A percentile compares a stretch with the other conserved stretches of the same genome.
phyloP scores from a whole-genome alignment of 805 yeast genomes.

The Isabelozyma pseudorhagii region DNA sequence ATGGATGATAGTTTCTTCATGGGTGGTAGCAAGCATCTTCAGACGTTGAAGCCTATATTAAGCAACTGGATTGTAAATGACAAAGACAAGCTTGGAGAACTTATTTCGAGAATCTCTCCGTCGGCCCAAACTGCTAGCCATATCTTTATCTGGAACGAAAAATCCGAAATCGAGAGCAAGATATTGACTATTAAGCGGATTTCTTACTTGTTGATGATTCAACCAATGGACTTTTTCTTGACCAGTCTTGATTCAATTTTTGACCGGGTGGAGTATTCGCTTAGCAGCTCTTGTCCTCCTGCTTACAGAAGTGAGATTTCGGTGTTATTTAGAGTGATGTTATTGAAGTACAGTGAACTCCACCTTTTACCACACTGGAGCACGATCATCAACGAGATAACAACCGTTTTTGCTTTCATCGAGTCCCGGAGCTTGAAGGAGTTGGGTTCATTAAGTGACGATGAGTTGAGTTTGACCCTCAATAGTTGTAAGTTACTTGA shows the following conservation, averaged over 20 bases:
- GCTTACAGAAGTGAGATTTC: slow-evolving; percentile 44
- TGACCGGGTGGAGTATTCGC: slow-evolving; percentile 31
- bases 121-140: slow-evolving; percentile 48
- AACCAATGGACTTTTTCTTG: slow-evolving; percentile 56
- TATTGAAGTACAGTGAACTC: slow-evolving; percentile 57
- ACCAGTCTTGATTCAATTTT: slow-evolving; percentile 48
- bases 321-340: slow-evolving; percentile 59
- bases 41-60: slow-evolving; percentile 55
- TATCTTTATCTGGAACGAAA: slow-evolving; percentile 70
- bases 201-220: slow-evolving; percentile 58
- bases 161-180: slow-evolving; percentile 54
- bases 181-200: slow-evolving; percentile 57
- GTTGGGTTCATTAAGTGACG: slow-evolving; percentile 21
- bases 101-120: slow-evolving; percentile 34
- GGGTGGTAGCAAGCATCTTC: slow-evolving; percentile 19
- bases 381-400: slow-evolving; percentile 58
- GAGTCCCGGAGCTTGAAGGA: slow-evolving; percentile 21
- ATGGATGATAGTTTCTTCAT: slow-evolving; percentile 59
- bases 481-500: slow-evolving; percentile 79
- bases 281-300: slow-evolving; percentile 27
- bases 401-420: slow-evolving; percentile 44
- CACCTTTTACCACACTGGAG: slow-evolving; percentile 74
- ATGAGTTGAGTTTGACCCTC: slow-evolving; percentile 43
- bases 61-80: slow-evolving; percentile 63
- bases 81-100: slow-evolving; percentile 55